Evolutionary conservation across 441 rosid genomes (phyloP), one percentile per base, ranked within the genome.

Genomic region (Erysimum pusillum): DNA sequence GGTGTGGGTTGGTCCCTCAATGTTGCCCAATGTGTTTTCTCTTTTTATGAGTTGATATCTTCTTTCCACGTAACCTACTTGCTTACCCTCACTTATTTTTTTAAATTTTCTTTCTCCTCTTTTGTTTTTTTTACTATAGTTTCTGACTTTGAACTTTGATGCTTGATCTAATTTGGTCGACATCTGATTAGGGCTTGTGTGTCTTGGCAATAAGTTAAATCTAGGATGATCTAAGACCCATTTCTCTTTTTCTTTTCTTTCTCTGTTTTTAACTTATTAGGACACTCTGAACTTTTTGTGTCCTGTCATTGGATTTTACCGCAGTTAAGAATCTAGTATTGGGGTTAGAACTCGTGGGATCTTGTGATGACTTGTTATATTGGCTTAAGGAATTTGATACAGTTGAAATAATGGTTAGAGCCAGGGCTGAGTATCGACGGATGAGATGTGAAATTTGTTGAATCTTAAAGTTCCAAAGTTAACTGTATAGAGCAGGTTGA

Each of bases 21-120:
- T 17, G 39, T 49, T 71, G 67, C 28, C 28, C 28, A 25, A 25
- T 25, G 28, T 7, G 15, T 31, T 72, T 51, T 28, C 69, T 14
- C 11, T 49, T 38, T 38, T 38, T 15, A 44, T 69, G 76, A 1
- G 72, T 71, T 64, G 73, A 58, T 77, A 57, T 71, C 67, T 71
- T 77, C 65, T 1, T 12, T 35, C 80, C 73, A 71, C 80, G 73
- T 77, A 25, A 63, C 75, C 65, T 69, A 35, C 64, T 61, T 61
- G 2, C 31, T 46, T 57, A 57, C 52, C 52, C 10, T 28, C 54
- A 18, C 14, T 35, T 14, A n/a, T 3, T 4, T n/a, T 4, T 11
- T 11, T 7, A 41, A 4, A 7, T 32, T 31, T 3, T 4, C 9
- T 4, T 17, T 11, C 4, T 56, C 5, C 7, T 54, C 13, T 32